Conservation (phyloP, 306 rosid species). For the Rubus parviflorus region DNA sequence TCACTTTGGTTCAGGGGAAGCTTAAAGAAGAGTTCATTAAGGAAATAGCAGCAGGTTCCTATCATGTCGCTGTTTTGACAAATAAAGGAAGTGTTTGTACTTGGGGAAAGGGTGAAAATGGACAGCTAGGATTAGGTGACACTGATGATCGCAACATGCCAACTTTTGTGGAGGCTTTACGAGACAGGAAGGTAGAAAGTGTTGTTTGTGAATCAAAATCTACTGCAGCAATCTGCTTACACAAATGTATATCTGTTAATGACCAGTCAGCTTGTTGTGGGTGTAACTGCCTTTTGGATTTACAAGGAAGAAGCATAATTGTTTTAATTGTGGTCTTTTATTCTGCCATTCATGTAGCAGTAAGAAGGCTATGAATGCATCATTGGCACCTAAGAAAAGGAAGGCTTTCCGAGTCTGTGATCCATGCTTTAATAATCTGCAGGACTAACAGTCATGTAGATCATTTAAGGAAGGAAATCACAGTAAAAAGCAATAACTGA, state of each 20-base stretch:
- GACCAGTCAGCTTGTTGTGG: conserved; percentile 72
- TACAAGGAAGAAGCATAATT: conserved; percentile 66
- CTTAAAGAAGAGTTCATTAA: conserved; percentile 78
- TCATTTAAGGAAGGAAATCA: conserved; percentile 30
- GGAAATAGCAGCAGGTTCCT: conserved; percentile 63
- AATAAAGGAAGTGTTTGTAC: conserved; percentile 60
- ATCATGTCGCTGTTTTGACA: conserved; percentile 72
- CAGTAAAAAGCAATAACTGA: conserved; percentile 29
- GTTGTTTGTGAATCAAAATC: conserved; percentile 71
- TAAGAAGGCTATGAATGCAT: conserved; percentile 55
- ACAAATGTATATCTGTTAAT: conserved; percentile 63
- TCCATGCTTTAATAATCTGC: conserved; percentile 56
- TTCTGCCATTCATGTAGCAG: conserved; percentile 69
- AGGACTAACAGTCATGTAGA: conserved; percentile 30
- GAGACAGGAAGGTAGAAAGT: conserved; percentile 61
- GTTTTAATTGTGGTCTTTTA: conserved; percentile 42
- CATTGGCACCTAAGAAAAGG: conserved; percentile 65
- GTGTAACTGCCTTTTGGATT: conserved; percentile 77
- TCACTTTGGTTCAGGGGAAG: conserved; percentile 60
- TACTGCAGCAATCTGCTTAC: conserved; percentile 78
- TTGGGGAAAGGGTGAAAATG: conserved; percentile 77
- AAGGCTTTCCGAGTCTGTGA: conserved; percentile 84
- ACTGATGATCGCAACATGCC: conserved; percentile 59
- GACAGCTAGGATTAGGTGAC: conserved; percentile 82
- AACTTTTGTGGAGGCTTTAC: conserved; percentile 59